Evolutionary conservation across 345 rosid genomes (phyloP), one percentile per base, ranked within the genome.

Genomic region (Aquilaria malaccensis): DNA sequence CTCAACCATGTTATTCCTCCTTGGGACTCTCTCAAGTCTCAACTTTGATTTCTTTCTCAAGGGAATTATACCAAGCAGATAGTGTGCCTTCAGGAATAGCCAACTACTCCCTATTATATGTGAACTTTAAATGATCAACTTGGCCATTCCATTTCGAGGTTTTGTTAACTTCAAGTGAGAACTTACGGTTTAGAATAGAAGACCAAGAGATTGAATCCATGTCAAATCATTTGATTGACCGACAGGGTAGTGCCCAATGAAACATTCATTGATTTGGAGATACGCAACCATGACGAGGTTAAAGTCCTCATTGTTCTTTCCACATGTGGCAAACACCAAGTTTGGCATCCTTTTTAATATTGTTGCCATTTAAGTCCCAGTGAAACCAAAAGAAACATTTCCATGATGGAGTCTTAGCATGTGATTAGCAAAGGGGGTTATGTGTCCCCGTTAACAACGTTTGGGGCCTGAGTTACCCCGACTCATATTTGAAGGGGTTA

Each of bases 221-320:
- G 94, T 83, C 66, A 76, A 83, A 72, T 86, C 89, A 61, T 87
- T 66, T 33, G 33, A 31, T 33, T 84, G 60, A 1, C 80, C 82
- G 12, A 66, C 68, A 13, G 85, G 80, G 50, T 81, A 64, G 29
- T 67, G 85, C 45, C 89, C 94, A 11, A 80, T 81, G 79, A 86
- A 84, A 33, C 78, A 76, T 13, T 81, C 79, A 14, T 86, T 83
- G 65, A 86, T 83, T 50, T 86, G 94, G 10, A 81, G 56, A 68
- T 80, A 68, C 33, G 54, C 12, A 64, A 80, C 84, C 6, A 87
- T 80, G 9, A 86, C 83, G 45, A 86, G 66, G 66, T 75, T 68
- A 65, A 77, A 86, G 61, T 84, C 81, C 71, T 82, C 74, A 30
- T 78, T 58, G 33, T 74, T 79, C 69, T 77, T 76, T 50, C 89